These are phyloP conservation scores for Pilobolus umbonatus DNA, from an alignment of 192 early-diverging fungal genomes.

Conservation along the genomic window DNA sequence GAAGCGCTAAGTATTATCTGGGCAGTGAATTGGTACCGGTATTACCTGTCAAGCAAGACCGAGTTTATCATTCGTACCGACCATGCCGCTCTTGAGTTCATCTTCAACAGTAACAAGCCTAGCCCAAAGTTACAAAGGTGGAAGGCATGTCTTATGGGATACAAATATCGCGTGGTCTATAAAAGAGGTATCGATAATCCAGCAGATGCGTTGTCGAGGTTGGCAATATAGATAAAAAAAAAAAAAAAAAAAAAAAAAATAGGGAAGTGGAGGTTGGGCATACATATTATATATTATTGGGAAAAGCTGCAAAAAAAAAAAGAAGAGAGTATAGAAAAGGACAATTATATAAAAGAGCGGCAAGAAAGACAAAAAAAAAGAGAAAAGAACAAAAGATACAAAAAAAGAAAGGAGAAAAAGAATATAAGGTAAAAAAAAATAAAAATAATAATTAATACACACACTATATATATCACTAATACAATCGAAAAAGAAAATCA, in stretches of 20 bases:
- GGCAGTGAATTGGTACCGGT: neutral
- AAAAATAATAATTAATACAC: too few relatives aligned
- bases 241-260: neutral
- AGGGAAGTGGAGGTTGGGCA: neutral
- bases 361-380: too few relatives aligned
- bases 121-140: conserved; percentile 1
- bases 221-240: neutral
- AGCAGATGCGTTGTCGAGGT: neutral
- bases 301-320: neutral
- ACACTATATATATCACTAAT: too few relatives aligned
- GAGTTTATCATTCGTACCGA: neutral
- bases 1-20: neutral
- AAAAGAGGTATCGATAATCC: neutral
- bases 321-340: too few relatives aligned
- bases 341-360: too few relatives aligned
- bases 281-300: neutral
- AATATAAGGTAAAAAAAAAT: too few relatives aligned
- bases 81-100: neutral
- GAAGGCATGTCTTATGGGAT: neutral
- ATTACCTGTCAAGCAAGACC: neutral
- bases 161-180: neutral
- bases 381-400: too few relatives aligned
- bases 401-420: too few relatives aligned
- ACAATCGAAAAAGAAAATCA: too few relatives aligned
- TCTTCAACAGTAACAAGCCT: neutral